A percentile compares a stretch with the other conserved stretches of the same genome.
These are phyloP conservation scores for Candida sonorensis DNA, from an alignment of 805 yeast species.

Conservation along the genomic window DNA sequence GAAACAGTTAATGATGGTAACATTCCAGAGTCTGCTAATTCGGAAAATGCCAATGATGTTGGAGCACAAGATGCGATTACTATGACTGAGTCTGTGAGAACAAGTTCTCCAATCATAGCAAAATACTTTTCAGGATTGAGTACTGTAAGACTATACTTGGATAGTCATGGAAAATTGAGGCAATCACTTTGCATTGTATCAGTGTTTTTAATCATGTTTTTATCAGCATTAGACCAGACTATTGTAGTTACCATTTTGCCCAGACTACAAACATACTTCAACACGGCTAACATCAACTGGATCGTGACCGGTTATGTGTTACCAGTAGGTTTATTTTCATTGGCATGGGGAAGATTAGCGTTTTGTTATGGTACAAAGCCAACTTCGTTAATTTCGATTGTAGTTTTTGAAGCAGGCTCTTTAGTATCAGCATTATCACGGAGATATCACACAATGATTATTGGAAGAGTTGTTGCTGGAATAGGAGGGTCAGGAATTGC, in stretches of 20 bases:
- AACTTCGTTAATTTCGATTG: slow-evolving; percentile 38
- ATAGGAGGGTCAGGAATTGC: slow-evolving; percentile 72
- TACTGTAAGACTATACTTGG: no score
- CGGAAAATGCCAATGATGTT: no score
- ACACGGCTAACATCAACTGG: slow-evolving; percentile 52
- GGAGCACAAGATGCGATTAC: no score
- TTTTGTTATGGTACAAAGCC: slow-evolving; percentile 50
- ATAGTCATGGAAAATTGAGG: not conserved
- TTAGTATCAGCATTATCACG: slow-evolving; percentile 48
- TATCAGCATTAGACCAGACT: slow-evolving; percentile 50
- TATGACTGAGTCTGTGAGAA: no score
- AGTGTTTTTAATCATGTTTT: slow-evolving; percentile 15
- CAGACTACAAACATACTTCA: slow-evolving; percentile 40
- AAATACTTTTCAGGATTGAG: no score
- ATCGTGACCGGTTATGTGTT: slow-evolving; percentile 47
- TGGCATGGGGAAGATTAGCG: slow-evolving; percentile 52
- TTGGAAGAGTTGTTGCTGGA: slow-evolving; percentile 68
- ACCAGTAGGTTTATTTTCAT: slow-evolving; percentile 47
- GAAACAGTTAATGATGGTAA: no score
- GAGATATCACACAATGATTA: slow-evolving; percentile 52
- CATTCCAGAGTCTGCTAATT: no score
- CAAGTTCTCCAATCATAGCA: no score
- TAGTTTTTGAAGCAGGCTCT: slow-evolving; percentile 57
- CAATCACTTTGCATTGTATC: slow-evolving; percentile 10
- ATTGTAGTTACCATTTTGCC: slow-evolving; percentile 48